Evolutionary conservation across 2,329 filamentous ascomycete genomes (phyloP).

Genomic region (Aphanoascus verrucosus): DNA sequence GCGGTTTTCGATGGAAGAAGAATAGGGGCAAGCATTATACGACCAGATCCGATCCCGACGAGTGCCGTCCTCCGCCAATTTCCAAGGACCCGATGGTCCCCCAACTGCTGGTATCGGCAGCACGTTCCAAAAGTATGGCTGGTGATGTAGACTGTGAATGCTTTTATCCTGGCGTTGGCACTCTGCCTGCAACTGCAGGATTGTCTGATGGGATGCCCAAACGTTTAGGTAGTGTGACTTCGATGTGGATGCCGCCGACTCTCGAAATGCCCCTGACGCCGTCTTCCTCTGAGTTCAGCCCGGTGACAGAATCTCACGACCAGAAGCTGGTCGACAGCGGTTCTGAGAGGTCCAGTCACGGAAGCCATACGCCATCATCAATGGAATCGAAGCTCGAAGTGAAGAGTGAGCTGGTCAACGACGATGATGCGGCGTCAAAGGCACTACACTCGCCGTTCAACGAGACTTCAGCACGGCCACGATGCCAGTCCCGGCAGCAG

Average conservation of each 20-base stretch:
- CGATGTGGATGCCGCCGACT: conserved; percentile 11
- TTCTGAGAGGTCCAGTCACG: not conserved
- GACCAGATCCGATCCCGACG: not conserved
- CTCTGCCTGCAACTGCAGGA: conserved; percentile 11
- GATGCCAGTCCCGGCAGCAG: not conserved
- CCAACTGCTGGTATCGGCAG: not conserved
- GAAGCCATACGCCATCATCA: not conserved
- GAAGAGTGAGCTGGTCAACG: not conserved
- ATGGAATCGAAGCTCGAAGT: conserved; percentile 1
- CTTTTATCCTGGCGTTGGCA: conserved; percentile 13
- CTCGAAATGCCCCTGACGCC: conserved; percentile 5
- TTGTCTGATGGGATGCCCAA: conserved; percentile 6
- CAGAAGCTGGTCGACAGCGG: not conserved
- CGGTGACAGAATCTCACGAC: not conserved
- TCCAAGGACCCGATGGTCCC: conserved; percentile 5
- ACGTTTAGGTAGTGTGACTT: conserved; percentile 7
- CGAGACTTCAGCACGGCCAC: not conserved
- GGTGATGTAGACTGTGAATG: conserved; percentile 14
- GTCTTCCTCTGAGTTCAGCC: conserved; percentile 7
- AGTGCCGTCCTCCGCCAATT: conserved; percentile 5
- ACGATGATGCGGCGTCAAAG: not conserved
- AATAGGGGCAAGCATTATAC: not conserved
- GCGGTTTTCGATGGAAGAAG: conserved; percentile 5
- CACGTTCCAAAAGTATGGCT: conserved; percentile 10
- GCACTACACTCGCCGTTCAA: not conserved